A percentile compares a stretch with the other conserved stretches of the same genome.
Evolutionary conservation across 495 filamentous ascomycete species (phyloP).

Genomic region (Trichoderma virens): DNA sequence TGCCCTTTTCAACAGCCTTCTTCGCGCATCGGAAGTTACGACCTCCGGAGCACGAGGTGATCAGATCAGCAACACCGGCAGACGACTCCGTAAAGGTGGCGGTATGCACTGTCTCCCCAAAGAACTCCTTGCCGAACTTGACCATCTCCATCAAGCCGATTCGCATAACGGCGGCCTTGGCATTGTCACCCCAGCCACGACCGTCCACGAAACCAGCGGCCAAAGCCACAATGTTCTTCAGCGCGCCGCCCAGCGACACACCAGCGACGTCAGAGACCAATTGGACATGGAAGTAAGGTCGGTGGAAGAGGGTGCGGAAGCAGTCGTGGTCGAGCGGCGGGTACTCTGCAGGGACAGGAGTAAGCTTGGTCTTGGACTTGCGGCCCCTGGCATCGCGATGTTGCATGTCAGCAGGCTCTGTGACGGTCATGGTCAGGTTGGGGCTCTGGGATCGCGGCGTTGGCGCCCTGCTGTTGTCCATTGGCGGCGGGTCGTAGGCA

Average conservation of each 20-base stretch:
- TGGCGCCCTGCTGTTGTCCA: conserved; percentile 63
- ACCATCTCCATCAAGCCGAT: conserved; percentile 93
- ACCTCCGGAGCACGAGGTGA: conserved; percentile 85
- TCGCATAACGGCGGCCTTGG: conserved; percentile 94
- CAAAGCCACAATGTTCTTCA: conserved; percentile 96
- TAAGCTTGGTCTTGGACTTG: conserved; percentile 56
- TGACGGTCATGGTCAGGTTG: conserved; percentile 42
- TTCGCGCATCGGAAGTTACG: conserved; percentile 92
- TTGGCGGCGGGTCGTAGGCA: conserved; percentile 87
- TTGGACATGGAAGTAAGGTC: conserved; percentile 94
- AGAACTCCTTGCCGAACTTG: conserved; percentile 89
- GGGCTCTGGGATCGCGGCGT: conserved; percentile 55
- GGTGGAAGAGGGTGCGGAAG: conserved; percentile 80
- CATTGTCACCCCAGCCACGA: conserved; percentile 95
- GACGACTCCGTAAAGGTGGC: conserved; percentile 94
- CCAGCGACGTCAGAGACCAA: conserved; percentile 90
- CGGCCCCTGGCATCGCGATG: conserved; percentile 59
- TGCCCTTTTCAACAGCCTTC: conserved; percentile 70
- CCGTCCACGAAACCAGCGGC: conserved; percentile 94
- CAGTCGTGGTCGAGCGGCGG: conserved; percentile 72
- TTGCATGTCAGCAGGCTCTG: conserved; percentile 24
- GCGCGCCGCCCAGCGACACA: conserved; percentile 86
- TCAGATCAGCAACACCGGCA: conserved; percentile 91
- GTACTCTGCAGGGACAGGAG: conserved; percentile 67
- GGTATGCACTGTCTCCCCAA: conserved; percentile 65